These are phyloP conservation scores for Cymbidium sinense DNA, from an alignment of 106 monocot genomes.

Conservation along the genomic window DNA sequence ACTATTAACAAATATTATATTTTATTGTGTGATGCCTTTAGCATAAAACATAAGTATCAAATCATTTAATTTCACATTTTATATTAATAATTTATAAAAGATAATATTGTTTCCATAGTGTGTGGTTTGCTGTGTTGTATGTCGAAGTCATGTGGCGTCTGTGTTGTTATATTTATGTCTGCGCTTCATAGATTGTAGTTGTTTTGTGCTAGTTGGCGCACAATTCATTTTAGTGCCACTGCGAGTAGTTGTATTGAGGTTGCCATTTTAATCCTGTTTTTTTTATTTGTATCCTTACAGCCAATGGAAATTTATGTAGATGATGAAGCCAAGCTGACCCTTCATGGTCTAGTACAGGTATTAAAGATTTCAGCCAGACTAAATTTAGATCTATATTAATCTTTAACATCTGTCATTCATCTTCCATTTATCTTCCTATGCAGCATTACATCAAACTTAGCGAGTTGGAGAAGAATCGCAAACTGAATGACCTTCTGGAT, in stretches of 20 bases:
- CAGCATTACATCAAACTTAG: constrained; percentile 98
- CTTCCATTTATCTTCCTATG: neutral
- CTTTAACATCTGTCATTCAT: neutral
- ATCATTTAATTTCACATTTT: too few relatives aligned
- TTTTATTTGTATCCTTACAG: constrained; percentile 61
- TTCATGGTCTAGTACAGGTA: constrained; percentile 99
- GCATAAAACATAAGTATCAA: too few relatives aligned
- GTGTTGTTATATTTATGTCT: neutral
- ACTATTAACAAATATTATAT: too few relatives aligned
- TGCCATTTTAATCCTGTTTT: neutral
- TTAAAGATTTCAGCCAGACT: neutral
- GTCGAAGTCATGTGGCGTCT: too few relatives aligned
- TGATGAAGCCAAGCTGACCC: constrained; percentile 91
- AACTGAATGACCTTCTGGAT: constrained; percentile 96
- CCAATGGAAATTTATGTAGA: constrained; percentile 99
- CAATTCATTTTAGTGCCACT: constrained; percentile 45
- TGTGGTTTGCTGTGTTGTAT: too few relatives aligned
- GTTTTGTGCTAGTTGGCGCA: constrained; percentile 3
- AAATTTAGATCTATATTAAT: neutral
- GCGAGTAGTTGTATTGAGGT: constrained; percentile 45
- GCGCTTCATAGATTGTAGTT: neutral
- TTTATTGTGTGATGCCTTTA: too few relatives aligned
- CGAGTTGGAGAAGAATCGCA: constrained; percentile 92
- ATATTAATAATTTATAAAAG: too few relatives aligned
- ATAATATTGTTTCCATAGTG: too few relatives aligned